Conservation (phyloP, 1,284 basidiomycete genomes). For the Waitea zeae region DNA sequence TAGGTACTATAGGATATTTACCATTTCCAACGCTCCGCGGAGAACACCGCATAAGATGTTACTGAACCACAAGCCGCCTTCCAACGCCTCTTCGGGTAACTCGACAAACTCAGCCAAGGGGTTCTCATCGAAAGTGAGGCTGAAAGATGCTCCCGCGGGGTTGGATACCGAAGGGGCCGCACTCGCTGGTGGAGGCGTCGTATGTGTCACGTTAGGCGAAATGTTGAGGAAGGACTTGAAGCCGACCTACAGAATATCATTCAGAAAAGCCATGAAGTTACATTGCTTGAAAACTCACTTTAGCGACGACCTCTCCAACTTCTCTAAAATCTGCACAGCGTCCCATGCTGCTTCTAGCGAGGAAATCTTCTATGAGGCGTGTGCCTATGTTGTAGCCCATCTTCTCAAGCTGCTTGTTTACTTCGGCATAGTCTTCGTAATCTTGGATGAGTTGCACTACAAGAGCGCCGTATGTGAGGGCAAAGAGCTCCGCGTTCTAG, state of each 20-base stretch:
- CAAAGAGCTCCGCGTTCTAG: constrained; percentile 94
- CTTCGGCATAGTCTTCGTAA: constrained; percentile 92
- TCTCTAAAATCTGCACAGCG: constrained; percentile 86
- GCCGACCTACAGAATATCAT: constrained; percentile 50
- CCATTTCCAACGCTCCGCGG: constrained; percentile 93
- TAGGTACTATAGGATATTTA: constrained; percentile 18
- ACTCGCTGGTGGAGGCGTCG: constrained; percentile 22
- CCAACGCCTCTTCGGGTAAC: constrained; percentile 81
- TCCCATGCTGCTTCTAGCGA: constrained; percentile 77
- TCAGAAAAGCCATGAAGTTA: not conserved
- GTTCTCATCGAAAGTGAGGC: constrained; percentile 86
- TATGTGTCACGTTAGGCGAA: constrained; percentile 68
- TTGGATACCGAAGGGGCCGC: constrained; percentile 13
- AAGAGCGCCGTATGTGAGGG: constrained; percentile 91
- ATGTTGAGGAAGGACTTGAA: constrained; percentile 98
- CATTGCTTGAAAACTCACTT: constrained; percentile 45
- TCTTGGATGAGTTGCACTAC: constrained; percentile 98
- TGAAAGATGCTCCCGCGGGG: constrained; percentile 43
- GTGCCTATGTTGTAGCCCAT: constrained; percentile 99
- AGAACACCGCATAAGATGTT: constrained; percentile 93
- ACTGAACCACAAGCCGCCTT: constrained; percentile 91
- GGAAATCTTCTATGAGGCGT: constrained; percentile 92
- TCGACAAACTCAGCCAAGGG: constrained; percentile 96
- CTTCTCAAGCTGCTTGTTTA: constrained; percentile 70
- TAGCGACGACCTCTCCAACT: constrained; percentile 85